A percentile compares a stretch with the other conserved stretches of the same genome.
Evolutionary conservation across 129 eudicot species (phyloP).

Genomic region (Artemisia annua): DNA sequence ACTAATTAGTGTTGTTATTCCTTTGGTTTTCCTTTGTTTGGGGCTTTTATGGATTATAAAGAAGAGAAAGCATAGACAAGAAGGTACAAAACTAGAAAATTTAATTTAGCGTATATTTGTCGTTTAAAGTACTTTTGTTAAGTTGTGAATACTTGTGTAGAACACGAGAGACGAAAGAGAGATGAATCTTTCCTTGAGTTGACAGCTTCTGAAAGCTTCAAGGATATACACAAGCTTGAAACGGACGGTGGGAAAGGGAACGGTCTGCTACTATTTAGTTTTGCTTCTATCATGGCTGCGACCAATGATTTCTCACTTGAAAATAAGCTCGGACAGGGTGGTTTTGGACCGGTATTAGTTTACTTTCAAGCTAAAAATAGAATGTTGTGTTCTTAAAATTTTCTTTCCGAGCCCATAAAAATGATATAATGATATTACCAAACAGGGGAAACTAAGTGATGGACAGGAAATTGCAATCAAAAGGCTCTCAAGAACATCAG

Average conservation of each 20-base stretch:
- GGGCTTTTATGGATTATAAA: constrained; percentile 21
- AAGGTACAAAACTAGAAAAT: neutral
- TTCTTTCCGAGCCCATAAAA: no score
- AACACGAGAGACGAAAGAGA: constrained; percentile 18
- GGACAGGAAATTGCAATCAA: constrained; percentile 41
- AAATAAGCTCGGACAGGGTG: constrained; percentile 57
- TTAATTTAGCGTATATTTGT: neutral
- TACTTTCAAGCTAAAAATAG: neutral
- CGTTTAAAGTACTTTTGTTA: neutral
- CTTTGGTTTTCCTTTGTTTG: constrained; percentile 20
- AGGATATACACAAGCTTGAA: constrained; percentile 21
- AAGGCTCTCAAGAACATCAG: constrained; percentile 39
- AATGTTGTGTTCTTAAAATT: neutral
- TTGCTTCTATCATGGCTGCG: constrained; percentile 32
- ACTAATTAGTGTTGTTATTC: constrained; percentile 6
- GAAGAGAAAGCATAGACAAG: constrained; percentile 24
- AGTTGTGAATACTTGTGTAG: constrained; percentile 13
- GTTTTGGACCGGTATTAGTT: constrained; percentile 58
- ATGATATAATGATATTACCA: neutral
- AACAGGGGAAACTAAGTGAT: constrained; percentile 36
- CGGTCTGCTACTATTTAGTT: constrained; percentile 31
- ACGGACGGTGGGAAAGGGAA: constrained; percentile 27
- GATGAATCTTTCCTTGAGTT: constrained; percentile 30
- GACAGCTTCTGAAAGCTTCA: constrained; percentile 38
- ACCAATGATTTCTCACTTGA: constrained; percentile 39